These are phyloP conservation scores for Colletotrichum echinochloae DNA, from an alignment of 2,329 filamentous ascomycete species.

Conservation along the genomic window DNA sequence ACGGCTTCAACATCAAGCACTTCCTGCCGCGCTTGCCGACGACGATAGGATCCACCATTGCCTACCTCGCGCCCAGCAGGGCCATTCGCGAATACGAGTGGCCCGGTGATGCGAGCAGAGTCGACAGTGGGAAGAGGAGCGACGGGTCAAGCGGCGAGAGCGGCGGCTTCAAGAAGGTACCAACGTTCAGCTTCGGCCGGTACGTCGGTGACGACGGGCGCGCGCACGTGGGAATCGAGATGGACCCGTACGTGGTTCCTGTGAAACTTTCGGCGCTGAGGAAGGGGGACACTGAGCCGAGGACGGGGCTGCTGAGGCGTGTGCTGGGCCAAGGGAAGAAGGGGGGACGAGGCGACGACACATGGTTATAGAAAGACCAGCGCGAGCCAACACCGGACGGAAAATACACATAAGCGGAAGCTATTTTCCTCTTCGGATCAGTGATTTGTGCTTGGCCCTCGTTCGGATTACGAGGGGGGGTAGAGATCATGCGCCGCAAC, in stretches of 20 bases:
- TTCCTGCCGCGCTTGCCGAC: conserved; percentile 65
- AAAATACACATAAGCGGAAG: neutral
- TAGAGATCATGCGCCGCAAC: neutral
- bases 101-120: neutral
- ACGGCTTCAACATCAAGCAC: conserved; percentile 52
- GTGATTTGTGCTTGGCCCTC: neutral
- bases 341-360: conserved; percentile 13
- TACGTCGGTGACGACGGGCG: conserved; percentile 61
- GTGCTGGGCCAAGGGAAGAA: conserved; percentile 7
- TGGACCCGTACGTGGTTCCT: conserved; percentile 56
- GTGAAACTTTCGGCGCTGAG: conserved; percentile 37
- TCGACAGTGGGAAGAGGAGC: conserved; percentile 48
- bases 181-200: conserved; percentile 64
- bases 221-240: conserved; percentile 64
- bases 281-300: conserved; percentile 29
- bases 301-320: conserved; percentile 5
- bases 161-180: conserved; percentile 60
- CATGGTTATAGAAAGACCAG: conserved; percentile 25
- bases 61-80: conserved; percentile 60
- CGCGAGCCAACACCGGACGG: neutral
- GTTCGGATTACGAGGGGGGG: neutral
- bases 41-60: conserved; percentile 59
- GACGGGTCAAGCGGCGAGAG: neutral
- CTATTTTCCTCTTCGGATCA: neutral
- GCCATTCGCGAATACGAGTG: conserved; percentile 50